Evolutionary conservation across 148 eudicot species (phyloP).

Genomic region (Persicaria tinctoria): DNA sequence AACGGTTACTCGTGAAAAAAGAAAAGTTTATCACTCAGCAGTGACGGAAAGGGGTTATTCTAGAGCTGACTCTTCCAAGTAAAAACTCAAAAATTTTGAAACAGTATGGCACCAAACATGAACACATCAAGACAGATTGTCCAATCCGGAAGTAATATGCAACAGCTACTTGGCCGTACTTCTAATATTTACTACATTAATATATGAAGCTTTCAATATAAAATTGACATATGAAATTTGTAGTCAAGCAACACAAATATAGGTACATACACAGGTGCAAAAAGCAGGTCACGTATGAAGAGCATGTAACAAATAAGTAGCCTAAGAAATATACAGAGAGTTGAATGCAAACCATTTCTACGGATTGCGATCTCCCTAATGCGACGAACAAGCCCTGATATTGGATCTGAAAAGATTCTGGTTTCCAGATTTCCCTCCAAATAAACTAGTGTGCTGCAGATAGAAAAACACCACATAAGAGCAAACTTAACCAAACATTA

Average conservation of each 20-base stretch:
- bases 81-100: no score
- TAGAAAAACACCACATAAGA: not conserved
- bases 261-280: not conserved
- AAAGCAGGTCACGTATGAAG: not conserved
- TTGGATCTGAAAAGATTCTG: slow-evolving; percentile 63
- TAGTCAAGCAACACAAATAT: not conserved
- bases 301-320: not conserved
- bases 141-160: not conserved
- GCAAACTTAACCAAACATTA: not conserved
- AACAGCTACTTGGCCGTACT: no score
- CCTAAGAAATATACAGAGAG: not conserved
- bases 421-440: slow-evolving; percentile 90
- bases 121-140: no score
- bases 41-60: no score
- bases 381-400: slow-evolving; percentile 73
- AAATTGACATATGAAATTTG: not conserved
- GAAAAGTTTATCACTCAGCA: no score
- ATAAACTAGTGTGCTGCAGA: slow-evolving; percentile 57
- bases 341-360: slow-evolving; percentile 37
- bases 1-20: no score
- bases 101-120: no score
- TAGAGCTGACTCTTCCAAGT: no score
- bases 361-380: slow-evolving; percentile 81
- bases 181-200: not conserved
- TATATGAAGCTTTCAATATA: not conserved